These are phyloP conservation scores for Wickerhamomyces xylosicus DNA, from an alignment of 805 yeast species.

Conservation along the genomic window DNA sequence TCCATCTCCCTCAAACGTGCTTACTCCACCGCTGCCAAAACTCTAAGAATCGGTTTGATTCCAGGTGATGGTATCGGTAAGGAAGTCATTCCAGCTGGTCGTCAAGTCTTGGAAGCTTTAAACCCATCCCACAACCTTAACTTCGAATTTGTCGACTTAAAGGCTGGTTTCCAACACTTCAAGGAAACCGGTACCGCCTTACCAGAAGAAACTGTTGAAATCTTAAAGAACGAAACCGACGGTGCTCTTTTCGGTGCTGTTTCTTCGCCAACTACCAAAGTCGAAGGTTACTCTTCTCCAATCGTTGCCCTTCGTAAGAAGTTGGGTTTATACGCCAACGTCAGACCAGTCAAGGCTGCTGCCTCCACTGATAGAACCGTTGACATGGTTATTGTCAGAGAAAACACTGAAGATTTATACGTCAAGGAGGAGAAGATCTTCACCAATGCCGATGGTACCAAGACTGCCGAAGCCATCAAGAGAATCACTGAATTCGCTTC, in stretches of 20 bases:
- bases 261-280: conserved; percentile 88
- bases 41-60: conserved; percentile 59
- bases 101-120: conserved; percentile 72
- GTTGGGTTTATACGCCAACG: conserved; percentile 90
- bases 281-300: conserved; percentile 95
- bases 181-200: conserved; percentile 91
- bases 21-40: conserved; percentile 31
- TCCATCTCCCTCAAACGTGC: conserved; percentile 13
- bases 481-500: conserved; percentile 89
- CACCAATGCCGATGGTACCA: conserved; percentile 69
- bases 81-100: conserved; percentile 97
- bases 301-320: conserved; percentile 97
- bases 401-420: conserved; percentile 96
- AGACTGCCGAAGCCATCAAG: conserved; percentile 95
- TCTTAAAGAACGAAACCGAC: conserved; percentile 73
- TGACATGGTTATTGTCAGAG: conserved; percentile 96
- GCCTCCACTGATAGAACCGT: conserved; percentile 80
- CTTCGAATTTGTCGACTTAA: conserved; percentile 79
- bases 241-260: conserved; percentile 99
- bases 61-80: conserved; percentile 99
- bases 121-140: conserved; percentile 66
- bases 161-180: conserved; percentile 93
- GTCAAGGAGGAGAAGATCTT: conserved; percentile 84
- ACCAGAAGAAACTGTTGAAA: conserved; percentile 83
- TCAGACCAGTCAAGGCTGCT: conserved; percentile 94